Evolutionary conservation across 139 green algal genomes (phyloP).

Genomic region (Prasinococcaceae sp.): DNA sequence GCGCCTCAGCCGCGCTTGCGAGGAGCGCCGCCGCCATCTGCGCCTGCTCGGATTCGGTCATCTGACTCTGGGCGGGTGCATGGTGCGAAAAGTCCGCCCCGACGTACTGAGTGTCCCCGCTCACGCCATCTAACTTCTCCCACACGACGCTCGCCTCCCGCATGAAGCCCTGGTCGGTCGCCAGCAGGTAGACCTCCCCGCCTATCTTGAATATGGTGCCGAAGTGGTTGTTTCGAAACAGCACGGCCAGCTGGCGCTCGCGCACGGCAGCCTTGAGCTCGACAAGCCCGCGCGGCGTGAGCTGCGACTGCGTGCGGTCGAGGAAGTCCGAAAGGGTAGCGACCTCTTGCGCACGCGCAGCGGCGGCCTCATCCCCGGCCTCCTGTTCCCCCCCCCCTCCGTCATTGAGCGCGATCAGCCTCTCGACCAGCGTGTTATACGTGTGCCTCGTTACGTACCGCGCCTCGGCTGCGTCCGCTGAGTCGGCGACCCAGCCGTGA

Average conservation of each 20-base stretch:
- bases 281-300: constrained; percentile 1
- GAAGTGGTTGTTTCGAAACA: constrained; percentile 92
- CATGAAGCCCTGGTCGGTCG: constrained; percentile 73
- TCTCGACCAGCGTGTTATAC: constrained; percentile 72
- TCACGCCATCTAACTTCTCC: constrained; percentile 60
- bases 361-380: neutral
- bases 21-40: constrained; percentile 12
- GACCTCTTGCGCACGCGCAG: neutral
- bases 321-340: neutral
- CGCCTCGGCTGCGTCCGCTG: neutral
- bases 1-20: constrained; percentile 1
- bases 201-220: constrained; percentile 55
- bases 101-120: constrained; percentile 55
- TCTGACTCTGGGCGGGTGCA: constrained; percentile 19
- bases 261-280: too few relatives aligned
- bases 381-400: neutral
- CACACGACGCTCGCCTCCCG: constrained; percentile 65
- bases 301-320: neutral
- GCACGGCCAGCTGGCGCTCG: constrained; percentile 65
- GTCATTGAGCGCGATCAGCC: constrained; percentile 33
- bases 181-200: constrained; percentile 62
- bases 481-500: constrained; percentile 86
- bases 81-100: constrained; percentile 26
- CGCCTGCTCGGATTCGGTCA: constrained; percentile 5
- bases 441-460: neutral